These are phyloP conservation scores for Sanghuangporus sanghuang DNA, from an alignment of 1,284 basidiomycete genomes.

Conservation along the genomic window DNA sequence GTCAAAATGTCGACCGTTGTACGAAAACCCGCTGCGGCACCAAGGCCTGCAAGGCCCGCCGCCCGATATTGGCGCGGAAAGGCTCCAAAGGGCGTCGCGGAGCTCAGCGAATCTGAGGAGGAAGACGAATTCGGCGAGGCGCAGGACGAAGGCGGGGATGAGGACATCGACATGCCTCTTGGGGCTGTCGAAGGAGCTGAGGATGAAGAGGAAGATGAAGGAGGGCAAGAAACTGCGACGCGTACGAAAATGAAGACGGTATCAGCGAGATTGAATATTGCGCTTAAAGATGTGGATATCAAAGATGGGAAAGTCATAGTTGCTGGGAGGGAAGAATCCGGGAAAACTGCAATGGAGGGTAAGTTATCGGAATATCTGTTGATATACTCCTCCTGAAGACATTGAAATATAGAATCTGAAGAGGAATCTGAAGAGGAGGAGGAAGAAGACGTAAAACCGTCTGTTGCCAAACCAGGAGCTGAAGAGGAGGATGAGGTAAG, in stretches of 20 bases:
- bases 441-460: constrained; percentile 29
- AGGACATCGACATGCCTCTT: constrained; percentile 54
- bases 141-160: constrained; percentile 31
- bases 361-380: not conserved
- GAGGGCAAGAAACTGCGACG: constrained; percentile 43
- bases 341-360: constrained; percentile 50
- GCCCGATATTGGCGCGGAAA: constrained; percentile 83
- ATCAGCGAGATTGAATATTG: constrained; percentile 51
- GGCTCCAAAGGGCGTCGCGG: constrained; percentile 66
- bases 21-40: constrained; percentile 53
- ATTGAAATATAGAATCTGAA: too few relatives aligned
- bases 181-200: constrained; percentile 33
- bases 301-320: constrained; percentile 73
- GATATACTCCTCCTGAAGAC: too few relatives aligned
- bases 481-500: constrained; percentile 31
- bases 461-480: constrained; percentile 9
- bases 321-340: constrained; percentile 68
- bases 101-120: constrained; percentile 51
- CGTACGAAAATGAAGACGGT: constrained; percentile 26
- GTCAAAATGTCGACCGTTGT: constrained; percentile 17
- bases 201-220: constrained; percentile 34
- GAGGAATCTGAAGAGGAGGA: constrained; percentile 43
- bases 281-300: constrained; percentile 71
- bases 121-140: constrained; percentile 45
- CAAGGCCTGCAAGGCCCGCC: constrained; percentile 64